These are phyloP conservation scores for Trichoderma pleuroti DNA, from an alignment of 2,329 filamentous ascomycete genomes.

Conservation along the genomic window DNA sequence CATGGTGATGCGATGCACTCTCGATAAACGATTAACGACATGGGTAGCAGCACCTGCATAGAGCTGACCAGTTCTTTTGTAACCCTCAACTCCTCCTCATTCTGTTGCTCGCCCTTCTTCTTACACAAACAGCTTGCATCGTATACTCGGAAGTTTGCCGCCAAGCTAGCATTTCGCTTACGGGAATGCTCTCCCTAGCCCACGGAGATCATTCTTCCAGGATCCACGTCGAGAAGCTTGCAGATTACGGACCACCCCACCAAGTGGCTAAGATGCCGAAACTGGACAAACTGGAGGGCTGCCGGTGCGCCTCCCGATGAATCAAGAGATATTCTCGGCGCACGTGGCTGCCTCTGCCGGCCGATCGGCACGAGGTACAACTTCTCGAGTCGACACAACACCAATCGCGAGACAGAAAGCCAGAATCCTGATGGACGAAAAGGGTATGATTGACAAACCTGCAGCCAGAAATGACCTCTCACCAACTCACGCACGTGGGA, in stretches of 20 bases:
- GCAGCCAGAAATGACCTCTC: neutral
- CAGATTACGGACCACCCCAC: neutral
- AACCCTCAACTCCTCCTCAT: neutral
- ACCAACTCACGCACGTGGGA: neutral
- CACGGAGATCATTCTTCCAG: neutral
- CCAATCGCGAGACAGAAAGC: neutral
- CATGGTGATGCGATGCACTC: neutral
- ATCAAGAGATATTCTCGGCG: neutral
- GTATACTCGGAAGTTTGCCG: conserved; percentile 1
- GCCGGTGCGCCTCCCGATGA: conserved; percentile 2
- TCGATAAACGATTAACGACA: neutral
- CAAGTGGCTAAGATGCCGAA: neutral
- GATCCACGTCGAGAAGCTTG: neutral
- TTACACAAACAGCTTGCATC: neutral
- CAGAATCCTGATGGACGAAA: neutral
- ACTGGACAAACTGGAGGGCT: neutral
- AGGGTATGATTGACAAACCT: neutral
- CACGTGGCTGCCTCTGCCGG: neutral
- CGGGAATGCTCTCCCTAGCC: neutral
- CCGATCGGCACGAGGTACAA: neutral
- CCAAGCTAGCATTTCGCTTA: neutral
- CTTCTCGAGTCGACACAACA: neutral
- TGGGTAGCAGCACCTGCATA: neutral
- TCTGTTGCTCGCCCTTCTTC: neutral
- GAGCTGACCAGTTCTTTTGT: neutral